phyloP scores from a whole-genome alignment of 1,139 yeast genomes.

The Hansenula anomala region DNA sequence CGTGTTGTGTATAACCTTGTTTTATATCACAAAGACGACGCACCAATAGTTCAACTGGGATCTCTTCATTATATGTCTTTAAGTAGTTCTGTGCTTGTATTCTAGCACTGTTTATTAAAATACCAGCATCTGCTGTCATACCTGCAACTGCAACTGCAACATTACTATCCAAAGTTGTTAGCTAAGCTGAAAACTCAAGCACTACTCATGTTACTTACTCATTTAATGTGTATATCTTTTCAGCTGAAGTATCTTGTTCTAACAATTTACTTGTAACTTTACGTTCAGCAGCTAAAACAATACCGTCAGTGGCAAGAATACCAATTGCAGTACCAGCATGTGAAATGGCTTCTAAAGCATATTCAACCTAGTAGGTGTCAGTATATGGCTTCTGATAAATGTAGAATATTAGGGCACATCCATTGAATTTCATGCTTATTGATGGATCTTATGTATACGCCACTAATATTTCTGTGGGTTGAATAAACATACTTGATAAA shows the following conservation, averaged over 20 bases:
- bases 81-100: constrained; percentile 79
- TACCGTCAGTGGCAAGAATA: constrained; percentile 86
- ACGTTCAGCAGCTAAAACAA: constrained; percentile 93
- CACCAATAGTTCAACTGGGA: constrained; percentile 88
- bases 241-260: constrained; percentile 92
- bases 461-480: background rate
- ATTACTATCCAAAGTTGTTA: constrained; percentile 31
- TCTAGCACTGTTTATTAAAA: constrained; percentile 85
- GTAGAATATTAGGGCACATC: too few species aligned
- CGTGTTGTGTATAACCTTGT: constrained; percentile 98
- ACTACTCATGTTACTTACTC: too few species aligned
- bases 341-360: constrained; percentile 95
- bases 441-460: background rate
- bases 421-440: too few species aligned
- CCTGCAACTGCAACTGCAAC: constrained; percentile 97
- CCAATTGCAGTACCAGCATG: constrained; percentile 99
- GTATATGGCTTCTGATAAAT: too few species aligned
- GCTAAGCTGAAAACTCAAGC: too few species aligned
- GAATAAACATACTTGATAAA: constrained; percentile 60
- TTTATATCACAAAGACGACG: constrained; percentile 87
- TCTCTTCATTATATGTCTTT: constrained; percentile 82
- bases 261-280: constrained; percentile 87
- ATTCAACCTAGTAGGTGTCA: constrained; percentile 77
- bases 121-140: constrained; percentile 94
- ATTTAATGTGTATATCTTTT: constrained; percentile 81